Evolutionary conservation across 495 filamentous ascomycete genomes (phyloP), one percentile per base, ranked within the genome.

Genomic region (Schizothecium vesticola): DNA sequence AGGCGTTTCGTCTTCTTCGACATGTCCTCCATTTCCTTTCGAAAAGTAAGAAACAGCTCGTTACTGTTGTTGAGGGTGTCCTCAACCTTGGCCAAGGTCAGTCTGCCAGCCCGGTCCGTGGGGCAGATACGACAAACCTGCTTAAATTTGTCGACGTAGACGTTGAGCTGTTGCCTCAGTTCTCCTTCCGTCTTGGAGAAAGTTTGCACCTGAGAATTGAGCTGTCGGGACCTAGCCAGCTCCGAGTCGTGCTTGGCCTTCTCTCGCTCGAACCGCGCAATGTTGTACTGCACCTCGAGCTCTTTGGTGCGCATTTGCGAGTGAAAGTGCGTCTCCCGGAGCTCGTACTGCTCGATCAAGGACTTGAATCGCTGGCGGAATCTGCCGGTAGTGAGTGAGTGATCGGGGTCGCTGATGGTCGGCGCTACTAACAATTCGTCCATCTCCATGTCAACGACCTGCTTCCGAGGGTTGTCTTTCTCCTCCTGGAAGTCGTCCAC

Each of bases 11-110:
- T 97, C 83, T 98, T 98, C 82, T 97, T 97, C 0, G 93, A 97
- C 96, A 98, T 98, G 76, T 98, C 95, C 80, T 99, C 95, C 96
- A 99, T 98, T 79, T 99, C 95, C 81, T 97, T 98, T 36, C 95
- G 89, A 80, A 99, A 99, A 0, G 95, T 98, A 59, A 97, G 84
- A 78, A 98, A 99, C 62, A 99, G 86, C 77, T 98, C 95, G 83
- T 99, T 99, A 78, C 91, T 96, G 78, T 97, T 98, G 78, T 99
- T 99, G 22, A 99, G 84, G 4, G 95, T 98, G 79, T 99, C 96
- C 85, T 99, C 95, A 70, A 99, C 95, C 94, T 98, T 69, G 22
- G 58, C n/a, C 26, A 21, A 11, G 12, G 55, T 56, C 26, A 61
- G 28, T 57, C 11, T 11, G 43, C 5, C 23, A 25, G 51, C 22